Percentiles rank a stretch among this genome's conserved stretches.
These are phyloP conservation scores for Pseudoturritis turrita DNA, from an alignment of 345 rosid species.

Conservation along the genomic window DNA sequence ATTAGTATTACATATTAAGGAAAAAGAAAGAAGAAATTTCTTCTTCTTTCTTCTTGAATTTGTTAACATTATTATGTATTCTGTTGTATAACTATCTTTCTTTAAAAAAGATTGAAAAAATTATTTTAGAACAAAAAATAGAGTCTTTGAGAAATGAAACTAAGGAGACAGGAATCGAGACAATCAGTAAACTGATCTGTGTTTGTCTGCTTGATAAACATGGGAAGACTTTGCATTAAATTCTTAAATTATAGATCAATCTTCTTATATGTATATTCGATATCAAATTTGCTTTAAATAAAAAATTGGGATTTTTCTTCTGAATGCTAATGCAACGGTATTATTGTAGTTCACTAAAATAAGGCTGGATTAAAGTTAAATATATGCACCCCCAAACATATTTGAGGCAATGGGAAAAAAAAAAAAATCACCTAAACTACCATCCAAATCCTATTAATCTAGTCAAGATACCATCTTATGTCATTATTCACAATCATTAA, in stretches of 20 bases:
- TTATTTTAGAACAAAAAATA: neutral
- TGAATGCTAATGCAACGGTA: neutral
- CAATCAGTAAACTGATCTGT: conserved; percentile 6
- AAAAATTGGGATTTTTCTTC: neutral
- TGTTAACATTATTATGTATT: no score
- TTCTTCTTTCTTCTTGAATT: no score
- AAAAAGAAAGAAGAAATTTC: neutral
- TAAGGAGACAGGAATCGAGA: conserved; percentile 8
- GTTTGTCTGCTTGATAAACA: conserved; percentile 14
- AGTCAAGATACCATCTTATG: neutral
- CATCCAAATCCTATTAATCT: conserved; percentile 10
- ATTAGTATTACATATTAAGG: neutral
- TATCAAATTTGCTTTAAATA: neutral
- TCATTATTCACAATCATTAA: neutral
- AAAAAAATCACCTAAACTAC: neutral
- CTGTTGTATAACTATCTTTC: no score
- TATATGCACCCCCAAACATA: neutral
- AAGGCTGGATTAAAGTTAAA: neutral
- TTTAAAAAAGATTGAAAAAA: no score
- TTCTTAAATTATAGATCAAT: neutral
- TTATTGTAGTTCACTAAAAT: neutral
- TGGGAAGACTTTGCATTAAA: conserved; percentile 4
- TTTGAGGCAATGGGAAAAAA: neutral
- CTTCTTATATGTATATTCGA: neutral
- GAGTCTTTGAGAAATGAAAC: neutral